Evolutionary conservation across 176 grass and related monocot genomes (phyloP).

Genomic region (Triticum aestivum): IWGSC_CS_RefSeq_v2.1 NC_057795.1:386932141-386932640

Average conservation of each 20-base stretch:
- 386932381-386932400: background rate
- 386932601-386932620: slow-evolving; percentile 3
- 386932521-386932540: slow-evolving; percentile 37
- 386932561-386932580: slow-evolving; percentile 60
- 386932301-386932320: background rate
- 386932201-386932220: too few relatives aligned
- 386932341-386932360: too few relatives aligned
- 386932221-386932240: background rate
- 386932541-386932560: slow-evolving; percentile 58
- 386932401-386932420: background rate
- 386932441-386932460: background rate
- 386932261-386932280: background rate
- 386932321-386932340: too few relatives aligned
- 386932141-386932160: too few relatives aligned
- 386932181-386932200: too few relatives aligned
- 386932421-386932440: background rate
- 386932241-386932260: background rate
- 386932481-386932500: slow-evolving; percentile 58
- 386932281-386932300: background rate
- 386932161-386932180: too few relatives aligned
- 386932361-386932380: background rate
- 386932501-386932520: slow-evolving; percentile 41
- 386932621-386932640: slow-evolving; percentile 42
- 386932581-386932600: slow-evolving; percentile 37
- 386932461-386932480: slow-evolving; percentile 29